phyloP scores from a whole-genome alignment of 371 early-diverging fungal species.

The Batkoa obscura region DNA sequence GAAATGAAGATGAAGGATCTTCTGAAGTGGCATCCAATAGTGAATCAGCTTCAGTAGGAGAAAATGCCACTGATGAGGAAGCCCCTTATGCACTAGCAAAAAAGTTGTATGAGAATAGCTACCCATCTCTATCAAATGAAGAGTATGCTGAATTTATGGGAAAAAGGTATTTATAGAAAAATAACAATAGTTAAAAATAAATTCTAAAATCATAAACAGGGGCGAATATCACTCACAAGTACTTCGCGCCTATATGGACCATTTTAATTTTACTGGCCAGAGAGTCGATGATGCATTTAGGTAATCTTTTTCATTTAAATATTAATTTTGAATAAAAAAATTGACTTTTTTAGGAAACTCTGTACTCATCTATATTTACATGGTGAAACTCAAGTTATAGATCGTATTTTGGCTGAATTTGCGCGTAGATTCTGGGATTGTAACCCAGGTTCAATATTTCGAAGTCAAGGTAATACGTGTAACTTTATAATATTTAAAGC shows the following conservation, averaged over 20 bases:
- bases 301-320: slow-evolving; percentile 11
- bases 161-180: not conserved
- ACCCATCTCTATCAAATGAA: not conserved
- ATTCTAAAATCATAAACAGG: too few species aligned
- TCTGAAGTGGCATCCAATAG: not conserved
- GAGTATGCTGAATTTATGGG: slow-evolving; percentile 1
- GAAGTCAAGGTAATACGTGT: slow-evolving; percentile 18
- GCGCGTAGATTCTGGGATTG: slow-evolving; percentile 62
- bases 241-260: slow-evolving; percentile 43
- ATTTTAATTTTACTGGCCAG: slow-evolving; percentile 46
- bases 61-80: too few species aligned
- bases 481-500: too few species aligned
- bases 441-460: slow-evolving; percentile 38
- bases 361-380: slow-evolving; percentile 60
- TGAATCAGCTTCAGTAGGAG: not conserved
- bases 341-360: slow-evolving; percentile 19
- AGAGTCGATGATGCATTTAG: slow-evolving; percentile 67
- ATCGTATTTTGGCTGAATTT: slow-evolving; percentile 66
- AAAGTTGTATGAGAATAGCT: not conserved
- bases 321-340: not conserved
- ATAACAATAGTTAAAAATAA: not conserved
- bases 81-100: not conserved
- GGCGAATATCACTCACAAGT: slow-evolving; percentile 27
- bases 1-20: not conserved
- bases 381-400: slow-evolving; percentile 83